Percentiles rank a stretch among this genome's conserved stretches.
Evolutionary conservation across 2,329 filamentous ascomycete genomes (phyloP).

Genomic region (Trichothecium roseum): DNA sequence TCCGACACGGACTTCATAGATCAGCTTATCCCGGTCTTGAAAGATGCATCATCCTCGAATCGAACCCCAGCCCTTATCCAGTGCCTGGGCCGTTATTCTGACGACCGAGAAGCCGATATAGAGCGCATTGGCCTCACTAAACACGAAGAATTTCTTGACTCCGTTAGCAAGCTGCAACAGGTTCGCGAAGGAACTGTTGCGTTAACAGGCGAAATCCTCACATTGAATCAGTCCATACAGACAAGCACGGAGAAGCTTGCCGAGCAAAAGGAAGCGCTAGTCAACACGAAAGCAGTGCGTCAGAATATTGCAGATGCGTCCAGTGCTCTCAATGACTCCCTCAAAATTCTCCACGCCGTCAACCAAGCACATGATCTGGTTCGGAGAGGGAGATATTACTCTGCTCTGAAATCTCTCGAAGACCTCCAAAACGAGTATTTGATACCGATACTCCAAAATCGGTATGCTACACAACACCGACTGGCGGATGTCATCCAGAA

Average conservation of each 20-base stretch:
- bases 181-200: slow-evolving; percentile 85
- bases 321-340: slow-evolving; percentile 76
- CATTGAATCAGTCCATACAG: slow-evolving; percentile 90
- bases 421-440: slow-evolving; percentile 95
- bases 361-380: slow-evolving; percentile 92
- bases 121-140: slow-evolving; percentile 91
- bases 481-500: slow-evolving; percentile 93
- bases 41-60: slow-evolving; percentile 73
- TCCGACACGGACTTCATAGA: slow-evolving; percentile 92
- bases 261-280: slow-evolving; percentile 85
- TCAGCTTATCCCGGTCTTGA: slow-evolving; percentile 86
- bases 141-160: slow-evolving; percentile 91
- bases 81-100: slow-evolving; percentile 61
- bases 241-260: slow-evolving; percentile 88
- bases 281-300: slow-evolving; percentile 82
- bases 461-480: slow-evolving; percentile 88
- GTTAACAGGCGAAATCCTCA: slow-evolving; percentile 81
- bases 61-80: slow-evolving; percentile 65
- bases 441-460: slow-evolving; percentile 58
- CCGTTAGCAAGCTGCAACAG: slow-evolving; percentile 85
- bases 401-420: slow-evolving; percentile 83
- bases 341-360: slow-evolving; percentile 84
- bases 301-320: slow-evolving; percentile 95
- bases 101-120: slow-evolving; percentile 81
- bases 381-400: slow-evolving; percentile 89